Base-by-base conservation (phyloP, 2,329 filamentous ascomycete species). In the Westerdykella ornata region DNA sequence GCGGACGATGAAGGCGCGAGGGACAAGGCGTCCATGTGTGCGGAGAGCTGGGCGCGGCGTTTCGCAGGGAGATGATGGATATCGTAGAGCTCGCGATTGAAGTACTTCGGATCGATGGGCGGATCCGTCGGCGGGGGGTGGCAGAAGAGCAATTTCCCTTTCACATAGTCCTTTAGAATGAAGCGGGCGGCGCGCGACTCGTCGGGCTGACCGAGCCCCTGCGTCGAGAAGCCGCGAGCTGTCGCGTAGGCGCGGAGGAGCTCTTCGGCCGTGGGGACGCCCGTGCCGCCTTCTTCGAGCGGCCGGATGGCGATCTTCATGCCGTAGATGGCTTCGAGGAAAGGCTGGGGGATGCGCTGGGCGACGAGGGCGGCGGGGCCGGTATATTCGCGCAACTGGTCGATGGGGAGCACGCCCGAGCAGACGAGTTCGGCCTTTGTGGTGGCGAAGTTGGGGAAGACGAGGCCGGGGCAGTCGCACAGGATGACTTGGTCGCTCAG, bases 381-480 rank as follows among this genome's bases (percentile, higher is more conserved):
- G 3, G 82, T 89, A 71, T 85, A 94, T 63, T 98, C 92, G 48
- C 92, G 81, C 54, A 97, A 76, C 68, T 98, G 92, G 65, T 98
- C 92, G 56, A 98, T 98, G 9, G 92, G 92, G 22, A 98, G 75
- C 15, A 98, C 81, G 62, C 92, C 92, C 61, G 90, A 94, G 68
- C 88, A 92, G 8, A 98, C 92, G 15, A 98, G 79, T 59, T 98
- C 92, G 30, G 87, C 92, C 69, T 97, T 97, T 35, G 89, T 97
- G 35, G 83, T 89, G 43, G 92, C 90, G 56, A 97, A 98, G 69
- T 97, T 97, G 56, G 92, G 89, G 66, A 98, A 97, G 1, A 98
- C 94, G 15, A 98, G 82, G 82, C 92, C 92, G 8, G 92, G 92
- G 62, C 92, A 98, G 81, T 98, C 92, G 68, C 92, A 97, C 5